Evolutionary conservation across 2,329 filamentous ascomycete species (phyloP).

Genomic region (Hymenoscyphus albidus): DNA sequence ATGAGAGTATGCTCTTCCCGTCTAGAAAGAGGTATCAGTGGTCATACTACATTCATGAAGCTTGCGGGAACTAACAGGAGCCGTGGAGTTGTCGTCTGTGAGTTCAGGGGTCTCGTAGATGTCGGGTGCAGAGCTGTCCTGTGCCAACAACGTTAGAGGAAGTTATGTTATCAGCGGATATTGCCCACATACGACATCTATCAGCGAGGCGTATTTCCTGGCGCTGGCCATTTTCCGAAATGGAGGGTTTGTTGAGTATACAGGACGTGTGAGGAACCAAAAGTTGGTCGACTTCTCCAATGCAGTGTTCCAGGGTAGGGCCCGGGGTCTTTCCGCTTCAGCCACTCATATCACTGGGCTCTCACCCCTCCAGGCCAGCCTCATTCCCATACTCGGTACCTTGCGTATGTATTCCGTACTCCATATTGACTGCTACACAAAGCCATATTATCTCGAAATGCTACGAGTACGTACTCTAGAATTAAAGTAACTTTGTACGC

Average conservation of each 20-base stretch:
- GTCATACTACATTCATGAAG: not conserved
- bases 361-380: too few species aligned
- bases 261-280: not conserved
- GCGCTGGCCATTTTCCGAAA: slow-evolving; percentile 61
- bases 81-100: slow-evolving; percentile 82
- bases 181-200: slow-evolving; percentile 60
- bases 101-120: slow-evolving; percentile 95
- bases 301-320: not conserved
- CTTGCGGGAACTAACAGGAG: slow-evolving; percentile 56
- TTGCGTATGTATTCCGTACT: too few species aligned
- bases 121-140: slow-evolving; percentile 82
- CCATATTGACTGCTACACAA: too few species aligned
- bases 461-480: too few species aligned
- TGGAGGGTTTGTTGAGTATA: not conserved
- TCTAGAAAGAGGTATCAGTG: slow-evolving; percentile 24
- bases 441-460: too few species aligned
- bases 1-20: slow-evolving; percentile 47
- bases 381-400: too few species aligned
- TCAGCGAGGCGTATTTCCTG: slow-evolving; percentile 77
- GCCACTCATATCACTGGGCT: too few species aligned
- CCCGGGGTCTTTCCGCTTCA: too few species aligned
- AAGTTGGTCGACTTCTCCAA: not conserved
- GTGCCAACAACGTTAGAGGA: slow-evolving; percentile 10
- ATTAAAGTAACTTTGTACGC: too few species aligned
- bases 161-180: not conserved